Evolutionary conservation across 2,329 filamentous ascomycete genomes (phyloP).

Genomic region (Ophiostoma ulmi): DNA sequence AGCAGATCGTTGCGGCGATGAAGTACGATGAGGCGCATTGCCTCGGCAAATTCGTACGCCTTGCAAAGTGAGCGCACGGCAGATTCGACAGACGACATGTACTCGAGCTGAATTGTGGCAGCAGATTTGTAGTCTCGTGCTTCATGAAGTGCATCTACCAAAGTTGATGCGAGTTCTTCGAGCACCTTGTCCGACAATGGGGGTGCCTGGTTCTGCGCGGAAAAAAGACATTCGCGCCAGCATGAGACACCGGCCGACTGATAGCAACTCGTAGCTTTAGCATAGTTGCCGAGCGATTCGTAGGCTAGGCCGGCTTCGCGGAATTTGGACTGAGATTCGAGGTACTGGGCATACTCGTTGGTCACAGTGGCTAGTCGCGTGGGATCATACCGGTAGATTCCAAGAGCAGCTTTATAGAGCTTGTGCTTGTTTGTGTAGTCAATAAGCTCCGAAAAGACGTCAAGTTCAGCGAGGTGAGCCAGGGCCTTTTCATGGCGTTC

Average conservation of each 20-base stretch:
- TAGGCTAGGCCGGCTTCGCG: conserved; percentile 87
- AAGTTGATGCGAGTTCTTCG: conserved; percentile 60
- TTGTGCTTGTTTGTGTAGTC: conserved; percentile 72
- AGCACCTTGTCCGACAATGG: conserved; percentile 48
- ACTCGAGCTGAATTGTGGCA: conserved; percentile 73
- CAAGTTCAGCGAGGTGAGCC: conserved; percentile 65
- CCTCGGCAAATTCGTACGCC: conserved; percentile 81
- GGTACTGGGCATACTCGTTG: conserved; percentile 69
- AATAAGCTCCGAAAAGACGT: conserved; percentile 71
- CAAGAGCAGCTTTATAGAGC: conserved; percentile 72
- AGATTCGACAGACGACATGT: conserved; percentile 65
- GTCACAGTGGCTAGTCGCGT: conserved; percentile 64
- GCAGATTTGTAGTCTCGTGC: conserved; percentile 78
- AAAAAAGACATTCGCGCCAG: conserved; percentile 87
- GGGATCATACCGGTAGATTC: conserved; percentile 76
- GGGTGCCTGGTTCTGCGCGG: conserved; percentile 57
- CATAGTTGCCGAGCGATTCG: conserved; percentile 73
- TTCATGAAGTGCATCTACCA: conserved; percentile 76
- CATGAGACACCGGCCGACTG: conserved; percentile 66
- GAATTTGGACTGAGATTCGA: conserved; percentile 69
- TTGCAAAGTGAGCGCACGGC: conserved; percentile 78
- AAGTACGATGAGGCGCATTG: conserved; percentile 69
- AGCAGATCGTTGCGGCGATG: conserved; percentile 60
- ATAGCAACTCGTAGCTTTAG: conserved; percentile 75
- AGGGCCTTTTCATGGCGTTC: conserved; percentile 72